Conservation (phyloP, 768 basidiomycete genomes). For the Lanmaoa pseudosensibilis region DNA sequence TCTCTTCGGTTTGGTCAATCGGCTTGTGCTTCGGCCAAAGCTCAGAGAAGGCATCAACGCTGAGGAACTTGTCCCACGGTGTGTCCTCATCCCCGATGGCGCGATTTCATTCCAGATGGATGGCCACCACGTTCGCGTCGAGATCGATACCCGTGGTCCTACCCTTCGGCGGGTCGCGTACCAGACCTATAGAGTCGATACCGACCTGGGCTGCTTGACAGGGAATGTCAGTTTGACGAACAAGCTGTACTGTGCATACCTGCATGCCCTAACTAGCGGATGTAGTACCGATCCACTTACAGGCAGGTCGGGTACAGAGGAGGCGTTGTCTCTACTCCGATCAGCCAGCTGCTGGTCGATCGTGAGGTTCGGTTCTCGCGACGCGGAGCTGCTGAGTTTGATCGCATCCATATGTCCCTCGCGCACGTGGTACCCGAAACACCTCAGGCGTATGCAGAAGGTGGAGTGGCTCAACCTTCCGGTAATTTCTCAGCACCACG, state of each 20-base stretch:
- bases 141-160: constrained; percentile 1
- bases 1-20: constrained; percentile 43
- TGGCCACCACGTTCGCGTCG: constrained; percentile 19
- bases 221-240: constrained; percentile 29
- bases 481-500: constrained; percentile 33
- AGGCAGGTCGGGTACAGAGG: constrained; percentile 42
- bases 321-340: constrained; percentile 41
- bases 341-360: constrained; percentile 43
- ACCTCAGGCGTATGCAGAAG: constrained; percentile 40
- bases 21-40: constrained; percentile 40
- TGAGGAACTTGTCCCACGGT: constrained; percentile 12
- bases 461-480: constrained; percentile 33
- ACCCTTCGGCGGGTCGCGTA: constrained; percentile 14
- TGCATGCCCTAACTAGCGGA: constrained; percentile 48
- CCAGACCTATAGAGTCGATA: constrained; percentile 33
- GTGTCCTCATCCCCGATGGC: constrained; percentile 44
- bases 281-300: constrained; percentile 46
- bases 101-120: constrained; percentile 11
- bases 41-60: background rate
- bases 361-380: constrained; percentile 31
- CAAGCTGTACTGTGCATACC: constrained; percentile 39
- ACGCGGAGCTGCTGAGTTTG: constrained; percentile 33
- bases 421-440: constrained; percentile 39
- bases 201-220: constrained; percentile 30
- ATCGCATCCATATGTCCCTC: constrained; percentile 38